phyloP scores from a whole-genome alignment of 768 basidiomycete species.

The Rhizopogon vinicolor region DNA sequence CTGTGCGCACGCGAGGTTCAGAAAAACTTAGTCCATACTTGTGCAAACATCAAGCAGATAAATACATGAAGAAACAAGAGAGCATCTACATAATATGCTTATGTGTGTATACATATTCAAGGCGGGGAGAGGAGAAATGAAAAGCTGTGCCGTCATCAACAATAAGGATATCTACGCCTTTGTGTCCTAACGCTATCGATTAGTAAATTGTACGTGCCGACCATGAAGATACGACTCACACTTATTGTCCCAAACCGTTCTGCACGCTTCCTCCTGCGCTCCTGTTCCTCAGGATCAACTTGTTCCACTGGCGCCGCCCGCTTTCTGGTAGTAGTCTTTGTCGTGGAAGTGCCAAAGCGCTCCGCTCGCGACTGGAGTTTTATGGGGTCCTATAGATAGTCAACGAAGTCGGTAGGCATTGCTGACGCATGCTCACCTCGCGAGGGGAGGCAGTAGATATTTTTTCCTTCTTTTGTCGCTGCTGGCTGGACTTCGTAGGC shows the following conservation, averaged over 20 bases:
- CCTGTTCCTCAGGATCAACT: conserved; percentile 54
- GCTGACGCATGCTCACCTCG: background rate
- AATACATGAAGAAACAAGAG: too few species aligned
- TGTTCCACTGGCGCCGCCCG: conserved; percentile 32
- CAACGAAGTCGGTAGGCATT: background rate
- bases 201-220: background rate
- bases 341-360: conserved; percentile 44
- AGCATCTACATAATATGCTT: background rate
- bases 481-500: conserved; percentile 27
- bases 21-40: too few species aligned
- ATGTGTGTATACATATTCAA: background rate
- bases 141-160: background rate
- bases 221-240: background rate
- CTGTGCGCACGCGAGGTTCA: too few species aligned
- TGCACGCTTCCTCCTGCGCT: conserved; percentile 56
- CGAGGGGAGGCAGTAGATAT: conserved; percentile 22
- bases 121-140: background rate
- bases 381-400: conserved; percentile 36
- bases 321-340: conserved; percentile 18
- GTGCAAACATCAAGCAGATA: too few species aligned
- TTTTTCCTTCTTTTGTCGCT: conserved; percentile 13
- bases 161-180: background rate
- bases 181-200: background rate
- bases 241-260: conserved; percentile 48
- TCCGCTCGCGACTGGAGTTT: conserved; percentile 49